Base-by-base conservation (phyloP, 306 rosid species). In the Carpinus fangiana region DNA sequence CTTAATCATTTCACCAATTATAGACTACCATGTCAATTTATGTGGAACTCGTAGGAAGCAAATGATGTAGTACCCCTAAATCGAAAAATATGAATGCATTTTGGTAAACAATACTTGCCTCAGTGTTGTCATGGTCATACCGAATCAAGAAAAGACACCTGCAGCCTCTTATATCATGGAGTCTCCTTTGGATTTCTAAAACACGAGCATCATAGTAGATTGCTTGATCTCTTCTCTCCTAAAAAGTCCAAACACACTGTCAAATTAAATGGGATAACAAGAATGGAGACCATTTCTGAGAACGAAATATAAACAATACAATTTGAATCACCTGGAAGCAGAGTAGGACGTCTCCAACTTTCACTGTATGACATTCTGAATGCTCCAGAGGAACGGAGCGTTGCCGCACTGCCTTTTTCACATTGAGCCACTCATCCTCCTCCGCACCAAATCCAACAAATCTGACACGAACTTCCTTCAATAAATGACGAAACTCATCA, bases 81-180 rank as follows among this genome's bases (percentile, higher is more conserved):
- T 45, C 47, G 47, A 64, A 55, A 41, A 26, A 13, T 45, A 48
- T 13, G 31, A 74, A 76, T 20, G 73, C 14, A 60, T 76, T 55
- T n/a, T n/a, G 23, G 11, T 55, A 18, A 38, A 80, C 21, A 75
- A 57, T 72, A 78, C 90, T 60, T 80, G 83, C 98, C 98, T 95
- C 92, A 2, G 79, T 73, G 76, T 83, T 81, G 85, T 96, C 97
- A 4, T 91, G 99, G 80, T 88, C 87, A 64, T 96, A 96, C 36
- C 87, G 93, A 72, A 96, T 76, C 73, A 82, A 70, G 84, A 96
- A 91, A 76, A 87, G 87, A 76, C 99, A 93, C 86, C 99, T 85
- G 83, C 99, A 92, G 56, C 99, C 99, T 81, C 99, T 88, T 80
- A 96, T 87, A 80, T 96, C 99, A 72, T 96, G 98, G 84, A 93